Conservation (phyloP, 2,329 filamentous ascomycete genomes). For the Trichoderma sp. region DNA sequence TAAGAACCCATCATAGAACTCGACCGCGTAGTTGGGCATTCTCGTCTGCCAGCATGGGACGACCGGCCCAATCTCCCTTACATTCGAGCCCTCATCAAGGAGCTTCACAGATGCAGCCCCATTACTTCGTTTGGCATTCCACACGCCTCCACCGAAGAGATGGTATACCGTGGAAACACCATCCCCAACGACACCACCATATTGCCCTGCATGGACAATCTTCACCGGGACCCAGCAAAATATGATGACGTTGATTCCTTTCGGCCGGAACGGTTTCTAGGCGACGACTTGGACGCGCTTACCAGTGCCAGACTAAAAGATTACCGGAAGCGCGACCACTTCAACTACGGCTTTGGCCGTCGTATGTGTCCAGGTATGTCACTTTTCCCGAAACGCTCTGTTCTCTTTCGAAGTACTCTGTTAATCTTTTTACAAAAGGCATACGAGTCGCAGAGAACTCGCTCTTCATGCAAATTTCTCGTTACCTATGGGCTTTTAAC, state of each 20-base stretch:
- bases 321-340: slow-evolving; percentile 53
- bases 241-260: slow-evolving; percentile 5
- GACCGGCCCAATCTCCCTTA: slow-evolving; percentile 53
- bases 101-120: slow-evolving; percentile 27
- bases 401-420: background rate
- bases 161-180: background rate
- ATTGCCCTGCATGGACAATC: background rate
- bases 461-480: background rate
- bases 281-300: slow-evolving; percentile 36
- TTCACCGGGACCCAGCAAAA: background rate
- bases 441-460: background rate
- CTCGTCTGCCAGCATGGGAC: slow-evolving; percentile 47
- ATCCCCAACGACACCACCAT: background rate
- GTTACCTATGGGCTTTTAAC: background rate
- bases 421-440: slow-evolving; percentile 32
- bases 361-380: slow-evolving; percentile 57
- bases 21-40: slow-evolving; percentile 47
- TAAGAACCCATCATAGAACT: slow-evolving; percentile 40
- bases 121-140: background rate
- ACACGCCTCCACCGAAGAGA: background rate
- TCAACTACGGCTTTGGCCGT: slow-evolving; percentile 59
- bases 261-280: slow-evolving; percentile 31
- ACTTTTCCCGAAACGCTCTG: background rate
- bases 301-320: slow-evolving; percentile 40
- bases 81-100: slow-evolving; percentile 38